These are phyloP conservation scores for Pichia cactophila DNA, from an alignment of 1,139 yeast species.

Conservation along the genomic window DNA sequence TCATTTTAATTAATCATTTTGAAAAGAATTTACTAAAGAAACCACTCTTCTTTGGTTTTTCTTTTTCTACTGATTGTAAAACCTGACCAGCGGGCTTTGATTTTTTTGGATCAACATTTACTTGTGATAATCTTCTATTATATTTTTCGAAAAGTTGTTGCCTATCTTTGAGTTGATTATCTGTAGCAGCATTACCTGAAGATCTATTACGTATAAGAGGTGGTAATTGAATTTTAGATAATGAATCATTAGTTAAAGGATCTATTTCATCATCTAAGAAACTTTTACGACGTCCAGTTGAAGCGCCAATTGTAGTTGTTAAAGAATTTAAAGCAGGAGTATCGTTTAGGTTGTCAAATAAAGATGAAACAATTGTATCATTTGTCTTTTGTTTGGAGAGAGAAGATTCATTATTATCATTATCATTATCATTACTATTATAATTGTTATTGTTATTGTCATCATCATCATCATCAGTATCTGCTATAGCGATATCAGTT, in stretches of 20 bases:
- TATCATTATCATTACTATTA: neutral
- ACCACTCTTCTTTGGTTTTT: neutral
- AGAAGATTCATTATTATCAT: neutral
- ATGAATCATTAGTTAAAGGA: slow-evolving; percentile 1
- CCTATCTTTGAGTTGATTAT: slow-evolving; percentile 9
- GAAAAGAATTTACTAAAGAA: neutral
- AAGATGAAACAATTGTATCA: slow-evolving; percentile 17
- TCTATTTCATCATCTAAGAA: slow-evolving; percentile 1
- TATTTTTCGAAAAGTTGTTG: slow-evolving; percentile 24
- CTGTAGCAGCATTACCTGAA: slow-evolving; percentile 1
- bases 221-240: neutral
- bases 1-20: slow-evolving; percentile 20
- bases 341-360: slow-evolving; percentile 22
- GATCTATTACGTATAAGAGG: neutral
- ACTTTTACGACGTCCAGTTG: slow-evolving; percentile 2
- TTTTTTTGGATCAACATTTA: slow-evolving; percentile 6
- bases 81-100: neutral
- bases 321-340: slow-evolving; percentile 10
- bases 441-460: neutral
- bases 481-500: neutral
- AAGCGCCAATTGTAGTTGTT: neutral
- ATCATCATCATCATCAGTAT: neutral
- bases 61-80: neutral
- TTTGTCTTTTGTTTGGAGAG: slow-evolving; percentile 17
- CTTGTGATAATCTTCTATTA: slow-evolving; percentile 21